A percentile compares a stretch with the other conserved stretches of the same genome.
phyloP scores from a whole-genome alignment of 2,329 filamentous ascomycete species.

The Fusarium transvaalense region DNA sequence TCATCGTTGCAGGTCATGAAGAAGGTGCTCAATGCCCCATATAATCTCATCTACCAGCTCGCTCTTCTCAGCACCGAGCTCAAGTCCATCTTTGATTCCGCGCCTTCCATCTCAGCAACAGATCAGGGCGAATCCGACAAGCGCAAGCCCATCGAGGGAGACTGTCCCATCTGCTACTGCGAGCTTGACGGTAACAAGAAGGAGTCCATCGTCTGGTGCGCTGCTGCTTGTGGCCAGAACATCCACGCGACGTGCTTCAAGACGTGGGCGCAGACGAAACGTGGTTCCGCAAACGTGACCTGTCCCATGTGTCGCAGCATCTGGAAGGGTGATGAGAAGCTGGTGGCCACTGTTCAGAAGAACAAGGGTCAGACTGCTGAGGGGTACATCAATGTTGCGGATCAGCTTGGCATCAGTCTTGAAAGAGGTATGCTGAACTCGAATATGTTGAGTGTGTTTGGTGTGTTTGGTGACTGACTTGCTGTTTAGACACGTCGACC shows the following conservation, averaged over 20 bases:
- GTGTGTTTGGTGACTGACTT: conserved; percentile 21
- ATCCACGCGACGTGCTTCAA: conserved; percentile 67
- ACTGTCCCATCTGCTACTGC: conserved; percentile 70
- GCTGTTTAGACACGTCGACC: conserved; percentile 16
- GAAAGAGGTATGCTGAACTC: conserved; percentile 59
- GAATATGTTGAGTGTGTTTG: fast-evolving
- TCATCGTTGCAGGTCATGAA: conserved; percentile 62
- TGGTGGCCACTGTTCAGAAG: conserved; percentile 60
- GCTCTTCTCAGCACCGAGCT: conserved; percentile 71
- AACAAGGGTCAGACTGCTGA: conserved; percentile 58
- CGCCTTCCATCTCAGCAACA: conserved; percentile 62
- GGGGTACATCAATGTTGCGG: conserved; percentile 73
- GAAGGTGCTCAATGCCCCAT: conserved; percentile 69
- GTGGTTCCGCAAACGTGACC: conserved; percentile 56
- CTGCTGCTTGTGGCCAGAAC: conserved; percentile 66
- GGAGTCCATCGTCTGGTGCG: conserved; percentile 63
- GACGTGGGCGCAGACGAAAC: conserved; percentile 65
- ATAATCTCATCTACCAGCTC: conserved; percentile 70
- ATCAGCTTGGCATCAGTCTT: conserved; percentile 68
- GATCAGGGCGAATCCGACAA: conserved; percentile 50
- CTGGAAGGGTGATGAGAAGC: conserved; percentile 63
- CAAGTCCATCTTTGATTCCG: conserved; percentile 66
- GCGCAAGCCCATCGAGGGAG: conserved; percentile 64
- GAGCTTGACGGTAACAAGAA: conserved; percentile 55
- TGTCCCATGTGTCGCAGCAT: conserved; percentile 71